phyloP scores from a whole-genome alignment of 1,284 basidiomycete species.

The Inonotus obliquus region DNA sequence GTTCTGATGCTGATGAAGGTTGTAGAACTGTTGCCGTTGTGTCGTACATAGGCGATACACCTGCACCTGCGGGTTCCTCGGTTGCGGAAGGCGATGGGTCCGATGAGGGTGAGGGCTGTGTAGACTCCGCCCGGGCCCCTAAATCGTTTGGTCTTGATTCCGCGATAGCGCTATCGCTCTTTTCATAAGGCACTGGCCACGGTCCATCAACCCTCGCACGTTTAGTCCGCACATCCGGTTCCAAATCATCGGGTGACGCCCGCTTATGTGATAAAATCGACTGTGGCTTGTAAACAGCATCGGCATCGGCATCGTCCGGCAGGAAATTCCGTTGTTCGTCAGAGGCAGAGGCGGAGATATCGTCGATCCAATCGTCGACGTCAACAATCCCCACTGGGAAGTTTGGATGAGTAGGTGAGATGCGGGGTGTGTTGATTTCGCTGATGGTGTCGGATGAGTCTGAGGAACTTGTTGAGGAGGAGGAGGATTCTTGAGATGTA shows the following conservation, averaged over 20 bases:
- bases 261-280: slow-evolving; percentile 27
- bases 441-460: neutral
- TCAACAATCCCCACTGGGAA: neutral
- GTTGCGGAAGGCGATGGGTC: neutral
- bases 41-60: neutral
- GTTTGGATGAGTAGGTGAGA: neutral
- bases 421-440: neutral
- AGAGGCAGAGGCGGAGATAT: neutral
- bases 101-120: neutral
- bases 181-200: neutral
- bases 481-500: neutral
- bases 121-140: neutral
- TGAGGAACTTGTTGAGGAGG: neutral
- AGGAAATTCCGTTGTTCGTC: neutral
- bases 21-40: too few relatives aligned
- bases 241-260: slow-evolving; percentile 30
- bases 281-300: neutral
- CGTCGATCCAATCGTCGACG: slow-evolving; percentile 1
- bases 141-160: neutral
- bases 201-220: neutral
- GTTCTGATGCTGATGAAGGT: neutral
- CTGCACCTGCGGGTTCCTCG: neutral
- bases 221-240: slow-evolving; percentile 17
- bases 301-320: neutral
- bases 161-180: neutral